Conservation (phyloP, 2,329 filamentous ascomycete species). For the Ophiostoma quercus region DNA sequence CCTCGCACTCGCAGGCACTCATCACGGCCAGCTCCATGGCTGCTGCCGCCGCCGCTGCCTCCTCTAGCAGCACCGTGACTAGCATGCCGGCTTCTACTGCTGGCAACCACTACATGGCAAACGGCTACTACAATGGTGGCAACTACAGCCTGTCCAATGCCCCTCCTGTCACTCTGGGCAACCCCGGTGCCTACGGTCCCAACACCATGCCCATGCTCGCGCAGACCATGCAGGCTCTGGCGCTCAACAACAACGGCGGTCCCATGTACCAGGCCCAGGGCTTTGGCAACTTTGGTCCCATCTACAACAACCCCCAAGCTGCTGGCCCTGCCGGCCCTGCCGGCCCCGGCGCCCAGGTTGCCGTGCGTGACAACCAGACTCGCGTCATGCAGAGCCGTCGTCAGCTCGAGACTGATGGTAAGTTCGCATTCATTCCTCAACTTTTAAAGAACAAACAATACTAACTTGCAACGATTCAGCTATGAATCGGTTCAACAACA, state of each 20-base stretch:
- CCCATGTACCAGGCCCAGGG: constrained; percentile 40
- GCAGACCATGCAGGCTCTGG: constrained; percentile 64
- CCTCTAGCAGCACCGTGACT: constrained; percentile 25
- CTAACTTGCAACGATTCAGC: constrained; percentile 36
- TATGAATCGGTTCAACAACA: constrained; percentile 77
- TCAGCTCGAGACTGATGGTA: constrained; percentile 59
- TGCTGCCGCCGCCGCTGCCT: constrained; percentile 31
- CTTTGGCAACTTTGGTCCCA: constrained; percentile 44
- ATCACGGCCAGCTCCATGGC: constrained; percentile 27
- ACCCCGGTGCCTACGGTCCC: constrained; percentile 37
- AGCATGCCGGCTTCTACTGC: constrained; percentile 25
- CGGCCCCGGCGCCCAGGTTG: constrained; percentile 35
- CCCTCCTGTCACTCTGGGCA: constrained; percentile 23
- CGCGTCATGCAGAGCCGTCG: constrained; percentile 72
- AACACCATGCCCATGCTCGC: constrained; percentile 55
- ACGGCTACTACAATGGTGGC: constrained; percentile 29
- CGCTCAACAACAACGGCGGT: constrained; percentile 52
- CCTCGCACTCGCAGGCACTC: constrained; percentile 28
- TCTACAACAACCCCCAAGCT: constrained; percentile 39
- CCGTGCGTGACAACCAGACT: constrained; percentile 62
- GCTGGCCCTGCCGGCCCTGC: constrained; percentile 28
- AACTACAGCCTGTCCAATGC: constrained; percentile 24
- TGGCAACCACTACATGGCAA: constrained; percentile 28
- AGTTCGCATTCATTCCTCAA: neutral
- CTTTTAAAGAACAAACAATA: neutral